A percentile compares a stretch with the other conserved stretches of the same genome.
Conservation (phyloP, 2,329 filamentous ascomycete genomes). For the Cladosporium sp. region DNA sequence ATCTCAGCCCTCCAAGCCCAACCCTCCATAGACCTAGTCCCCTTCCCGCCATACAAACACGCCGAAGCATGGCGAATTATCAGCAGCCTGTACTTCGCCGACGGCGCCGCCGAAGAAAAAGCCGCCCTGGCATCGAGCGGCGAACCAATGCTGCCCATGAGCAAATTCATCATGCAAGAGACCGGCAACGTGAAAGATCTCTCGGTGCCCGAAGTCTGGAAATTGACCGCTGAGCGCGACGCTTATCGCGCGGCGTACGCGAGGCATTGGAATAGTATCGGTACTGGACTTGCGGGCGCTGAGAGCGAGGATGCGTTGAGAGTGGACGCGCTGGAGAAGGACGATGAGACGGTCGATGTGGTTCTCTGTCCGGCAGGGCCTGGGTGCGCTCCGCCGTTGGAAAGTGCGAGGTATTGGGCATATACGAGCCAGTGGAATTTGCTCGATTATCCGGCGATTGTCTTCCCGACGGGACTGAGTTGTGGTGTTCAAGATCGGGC, state of each 20-base stretch:
- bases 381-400: constrained; percentile 49
- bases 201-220: constrained; percentile 41
- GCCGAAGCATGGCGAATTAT: constrained; percentile 47
- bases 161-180: constrained; percentile 55
- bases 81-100: constrained; percentile 53
- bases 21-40: constrained; percentile 50
- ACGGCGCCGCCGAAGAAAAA: constrained; percentile 54
- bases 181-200: constrained; percentile 47
- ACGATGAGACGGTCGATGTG: constrained; percentile 49
- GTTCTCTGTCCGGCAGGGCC: constrained; percentile 59
- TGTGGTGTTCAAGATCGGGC: constrained; percentile 40
- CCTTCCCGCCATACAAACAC: constrained; percentile 48
- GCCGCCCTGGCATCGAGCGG: constrained; percentile 49
- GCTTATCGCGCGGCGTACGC: constrained; percentile 4
- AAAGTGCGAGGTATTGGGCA: constrained; percentile 56
- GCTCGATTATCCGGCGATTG: constrained; percentile 54
- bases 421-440: constrained; percentile 68
- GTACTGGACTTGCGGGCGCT: constrained; percentile 24
- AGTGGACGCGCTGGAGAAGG: constrained; percentile 16
- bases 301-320: constrained; percentile 16
- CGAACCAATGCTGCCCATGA: constrained; percentile 57
- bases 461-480: constrained; percentile 55
- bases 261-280: constrained; percentile 32
- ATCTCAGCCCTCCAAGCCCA: constrained; percentile 40
- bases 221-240: constrained; percentile 29